Conservation (phyloP, 2,329 filamentous ascomycete species). For the Malbranchea cinnamomea region DNA sequence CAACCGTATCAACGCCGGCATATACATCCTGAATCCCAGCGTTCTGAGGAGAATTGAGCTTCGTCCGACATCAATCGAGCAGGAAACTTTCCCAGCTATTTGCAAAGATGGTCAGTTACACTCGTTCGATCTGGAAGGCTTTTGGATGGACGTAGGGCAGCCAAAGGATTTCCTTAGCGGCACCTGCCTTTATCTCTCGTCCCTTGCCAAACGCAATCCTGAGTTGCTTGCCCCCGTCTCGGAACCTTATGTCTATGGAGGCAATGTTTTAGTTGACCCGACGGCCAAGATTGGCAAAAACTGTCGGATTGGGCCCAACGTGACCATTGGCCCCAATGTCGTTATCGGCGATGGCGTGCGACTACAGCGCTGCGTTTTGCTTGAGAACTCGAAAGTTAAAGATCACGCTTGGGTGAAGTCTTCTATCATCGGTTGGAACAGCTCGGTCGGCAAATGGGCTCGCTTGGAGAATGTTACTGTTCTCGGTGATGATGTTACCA, state of each 20-base stretch:
- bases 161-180: constrained; percentile 96
- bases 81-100: constrained; percentile 95
- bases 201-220: constrained; percentile 75
- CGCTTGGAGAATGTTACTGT: constrained; percentile 97
- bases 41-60: constrained; percentile 86
- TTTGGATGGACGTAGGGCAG: constrained; percentile 99
- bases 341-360: constrained; percentile 87
- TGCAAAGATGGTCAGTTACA: constrained; percentile 79
- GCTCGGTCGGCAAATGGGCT: constrained; percentile 86
- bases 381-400: constrained; percentile 86
- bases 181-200: constrained; percentile 91
- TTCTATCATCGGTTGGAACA: constrained; percentile 98
- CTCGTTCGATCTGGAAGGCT: constrained; percentile 91
- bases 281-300: constrained; percentile 94
- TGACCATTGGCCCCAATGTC: constrained; percentile 86
- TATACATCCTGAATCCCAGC: constrained; percentile 93
- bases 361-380: constrained; percentile 79
- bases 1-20: constrained; percentile 96
- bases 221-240: constrained; percentile 62
- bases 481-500: constrained; percentile 90
- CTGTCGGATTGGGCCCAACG: constrained; percentile 94
- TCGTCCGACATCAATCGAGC: constrained; percentile 91
- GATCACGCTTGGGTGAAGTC: constrained; percentile 99
- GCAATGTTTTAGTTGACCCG: constrained; percentile 90
- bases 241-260: constrained; percentile 74